Percentiles rank a stretch among this genome's conserved stretches.
These are phyloP conservation scores for Casaregolazyma suthepensis DNA, from an alignment of 1,139 yeast species.

Conservation along the genomic window DNA sequence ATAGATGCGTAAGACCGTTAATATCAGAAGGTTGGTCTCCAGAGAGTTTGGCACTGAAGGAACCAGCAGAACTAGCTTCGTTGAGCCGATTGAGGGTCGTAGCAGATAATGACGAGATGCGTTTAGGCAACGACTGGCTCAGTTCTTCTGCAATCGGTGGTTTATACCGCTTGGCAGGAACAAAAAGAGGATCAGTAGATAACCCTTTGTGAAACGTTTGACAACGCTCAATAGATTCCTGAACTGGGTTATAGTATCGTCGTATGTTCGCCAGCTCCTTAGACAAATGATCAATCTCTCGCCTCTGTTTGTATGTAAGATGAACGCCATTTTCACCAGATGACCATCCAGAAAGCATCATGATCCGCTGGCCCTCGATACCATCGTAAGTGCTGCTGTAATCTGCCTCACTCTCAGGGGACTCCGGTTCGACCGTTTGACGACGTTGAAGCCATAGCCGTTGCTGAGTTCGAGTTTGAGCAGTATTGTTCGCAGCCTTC, in stretches of 20 bases:
- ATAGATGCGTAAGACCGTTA: constrained; percentile 16
- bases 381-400: not conserved
- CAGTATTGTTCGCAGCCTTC: not conserved
- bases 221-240: constrained; percentile 50
- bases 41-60: constrained; percentile 7
- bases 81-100: constrained; percentile 11
- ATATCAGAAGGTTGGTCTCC: constrained; percentile 12
- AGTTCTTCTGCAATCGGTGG: constrained; percentile 3
- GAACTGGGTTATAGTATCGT: constrained; percentile 62
- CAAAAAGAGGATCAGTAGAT: constrained; percentile 9
- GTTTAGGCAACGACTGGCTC: constrained; percentile 5
- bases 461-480: constrained; percentile 68
- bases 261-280: constrained; percentile 68
- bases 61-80: not conserved
- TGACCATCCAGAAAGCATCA: constrained; percentile 8
- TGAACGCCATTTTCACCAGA: constrained; percentile 9
- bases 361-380: not conserved
- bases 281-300: constrained; percentile 70
- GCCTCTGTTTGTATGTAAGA: constrained; percentile 44
- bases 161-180: constrained; percentile 1
- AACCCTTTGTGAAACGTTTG: constrained; percentile 15
- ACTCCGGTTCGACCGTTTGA: constrained; percentile 29
- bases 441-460: constrained; percentile 79
- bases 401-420: not conserved
- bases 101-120: constrained; percentile 9